Conservation (phyloP, 129 eudicot genomes). For the Solidago caesia region DNA sequence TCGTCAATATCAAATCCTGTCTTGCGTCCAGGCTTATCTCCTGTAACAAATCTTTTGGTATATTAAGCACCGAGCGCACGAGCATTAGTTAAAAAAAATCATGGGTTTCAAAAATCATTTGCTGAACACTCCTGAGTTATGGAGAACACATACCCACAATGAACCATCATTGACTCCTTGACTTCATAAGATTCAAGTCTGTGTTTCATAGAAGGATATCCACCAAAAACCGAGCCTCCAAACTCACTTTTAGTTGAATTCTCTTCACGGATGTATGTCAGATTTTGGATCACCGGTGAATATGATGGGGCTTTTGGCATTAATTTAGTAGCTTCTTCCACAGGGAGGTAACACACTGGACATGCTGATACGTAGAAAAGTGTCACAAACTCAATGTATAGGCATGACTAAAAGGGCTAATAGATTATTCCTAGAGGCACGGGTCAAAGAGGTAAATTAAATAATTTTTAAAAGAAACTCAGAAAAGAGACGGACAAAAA, state of each 20-base stretch:
- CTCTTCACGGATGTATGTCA: conserved; percentile 68
- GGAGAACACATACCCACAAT: conserved; percentile 70
- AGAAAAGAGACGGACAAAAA: not conserved
- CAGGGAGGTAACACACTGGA: conserved; percentile 92
- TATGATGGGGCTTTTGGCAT: conserved; percentile 84
- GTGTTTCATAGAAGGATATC: conserved; percentile 78
- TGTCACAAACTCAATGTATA: conserved; percentile 7
- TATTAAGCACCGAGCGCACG: conserved; percentile 16
- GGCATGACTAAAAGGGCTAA: not conserved
- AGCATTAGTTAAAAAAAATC: conserved; percentile 1
- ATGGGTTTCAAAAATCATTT: not conserved
- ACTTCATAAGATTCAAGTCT: conserved; percentile 78
- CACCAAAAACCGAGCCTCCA: conserved; percentile 95
- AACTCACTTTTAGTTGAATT: conserved; percentile 66
- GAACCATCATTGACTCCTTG: conserved; percentile 82
- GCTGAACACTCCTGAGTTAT: not conserved
- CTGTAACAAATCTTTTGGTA: conserved; percentile 69
- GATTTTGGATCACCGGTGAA: conserved; percentile 62
- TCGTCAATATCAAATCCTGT: conserved; percentile 82
- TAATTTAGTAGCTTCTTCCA: conserved; percentile 67
- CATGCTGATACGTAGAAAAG: conserved; percentile 63
- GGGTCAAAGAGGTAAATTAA: too few relatives aligned
- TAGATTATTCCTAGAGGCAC: not conserved
- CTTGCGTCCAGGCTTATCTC: conserved; percentile 64
- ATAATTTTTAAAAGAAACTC: too few relatives aligned